A percentile compares a stretch with the other conserved stretches of the same genome.
phyloP scores from a whole-genome alignment of 2,329 filamentous ascomycete genomes.

The Exophiala calicioides region DNA sequence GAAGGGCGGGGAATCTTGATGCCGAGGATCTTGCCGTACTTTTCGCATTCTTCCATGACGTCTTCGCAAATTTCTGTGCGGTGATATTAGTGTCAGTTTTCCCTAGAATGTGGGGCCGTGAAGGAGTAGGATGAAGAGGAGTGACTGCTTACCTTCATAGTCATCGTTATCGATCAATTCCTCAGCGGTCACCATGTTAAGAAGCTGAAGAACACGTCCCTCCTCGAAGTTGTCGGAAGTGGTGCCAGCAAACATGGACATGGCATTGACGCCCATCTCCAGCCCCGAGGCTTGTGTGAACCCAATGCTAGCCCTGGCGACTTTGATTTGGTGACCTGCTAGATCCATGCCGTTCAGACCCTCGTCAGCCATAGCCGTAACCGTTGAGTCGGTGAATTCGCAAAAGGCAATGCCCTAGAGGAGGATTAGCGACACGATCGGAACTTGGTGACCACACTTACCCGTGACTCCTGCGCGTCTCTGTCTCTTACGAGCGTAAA shows the following conservation, averaged over 20 bases:
- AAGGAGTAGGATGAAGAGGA: neutral
- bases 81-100: neutral
- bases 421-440: too few species aligned
- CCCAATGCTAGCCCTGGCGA: constrained; percentile 86
- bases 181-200: constrained; percentile 98
- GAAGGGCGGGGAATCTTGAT: constrained; percentile 89
- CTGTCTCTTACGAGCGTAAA: constrained; percentile 88
- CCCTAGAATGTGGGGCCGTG: constrained; percentile 4
- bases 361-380: constrained; percentile 83
- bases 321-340: constrained; percentile 80
- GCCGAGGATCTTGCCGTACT: constrained; percentile 82
- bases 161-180: constrained; percentile 93
- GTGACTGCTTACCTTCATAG: constrained; percentile 72
- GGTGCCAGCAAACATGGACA: constrained; percentile 95
- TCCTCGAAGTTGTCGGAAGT: constrained; percentile 75
- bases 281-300: constrained; percentile 88
- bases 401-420: constrained; percentile 91
- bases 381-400: constrained; percentile 76
- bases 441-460: constrained; percentile 57
- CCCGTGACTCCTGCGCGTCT: constrained; percentile 80
- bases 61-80: constrained; percentile 92
- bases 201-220: constrained; percentile 81
- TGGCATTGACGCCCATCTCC: constrained; percentile 95
- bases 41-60: constrained; percentile 86
- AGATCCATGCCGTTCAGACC: constrained; percentile 92